These are phyloP conservation scores for Phaffia tasmanica DNA, from an alignment of 768 basidiomycete species.

Conservation along the genomic window DNA sequence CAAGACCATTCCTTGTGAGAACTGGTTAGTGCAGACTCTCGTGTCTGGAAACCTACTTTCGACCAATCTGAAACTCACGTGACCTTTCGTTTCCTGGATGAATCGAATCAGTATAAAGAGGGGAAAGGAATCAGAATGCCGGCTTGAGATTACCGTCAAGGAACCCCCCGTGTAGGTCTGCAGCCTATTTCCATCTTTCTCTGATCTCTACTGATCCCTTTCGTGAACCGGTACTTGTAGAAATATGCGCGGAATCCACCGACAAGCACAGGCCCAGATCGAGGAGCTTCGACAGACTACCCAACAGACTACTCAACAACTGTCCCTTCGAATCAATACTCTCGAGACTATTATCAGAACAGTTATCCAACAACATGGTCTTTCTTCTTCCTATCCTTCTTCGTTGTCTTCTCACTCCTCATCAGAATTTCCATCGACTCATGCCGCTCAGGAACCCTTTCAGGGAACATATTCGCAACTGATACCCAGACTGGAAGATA, in stretches of 20 bases:
- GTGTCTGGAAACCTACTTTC: not conserved
- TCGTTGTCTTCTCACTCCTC: too few species aligned
- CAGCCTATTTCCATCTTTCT: not conserved
- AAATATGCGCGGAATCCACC: not conserved
- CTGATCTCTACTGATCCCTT: not conserved
- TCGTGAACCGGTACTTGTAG: not conserved
- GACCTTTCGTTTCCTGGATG: not conserved
- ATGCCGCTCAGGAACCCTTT: too few species aligned
- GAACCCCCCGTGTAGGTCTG: constrained; percentile 9
- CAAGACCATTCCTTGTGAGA: constrained; percentile 14
- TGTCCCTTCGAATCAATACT: constrained; percentile 5
- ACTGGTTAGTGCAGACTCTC: constrained; percentile 4
- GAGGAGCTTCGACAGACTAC: constrained; percentile 19
- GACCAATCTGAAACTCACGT: not conserved
- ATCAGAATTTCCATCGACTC: too few species aligned
- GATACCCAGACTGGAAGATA: not conserved
- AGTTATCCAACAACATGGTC: too few species aligned
- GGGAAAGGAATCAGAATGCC: constrained; percentile 18
- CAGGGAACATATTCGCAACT: too few species aligned
- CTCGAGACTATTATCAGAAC: constrained; percentile 6
- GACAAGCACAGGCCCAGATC: constrained; percentile 18
- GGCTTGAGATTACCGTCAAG: constrained; percentile 23
- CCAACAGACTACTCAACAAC: constrained; percentile 2
- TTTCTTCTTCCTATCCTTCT: too few species aligned
- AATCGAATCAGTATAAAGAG: constrained; percentile 11